Evolutionary conservation across 495 filamentous ascomycete genomes (phyloP), one percentile per base, ranked within the genome.

Genomic region (Polyplosphaeria fusca): DNA sequence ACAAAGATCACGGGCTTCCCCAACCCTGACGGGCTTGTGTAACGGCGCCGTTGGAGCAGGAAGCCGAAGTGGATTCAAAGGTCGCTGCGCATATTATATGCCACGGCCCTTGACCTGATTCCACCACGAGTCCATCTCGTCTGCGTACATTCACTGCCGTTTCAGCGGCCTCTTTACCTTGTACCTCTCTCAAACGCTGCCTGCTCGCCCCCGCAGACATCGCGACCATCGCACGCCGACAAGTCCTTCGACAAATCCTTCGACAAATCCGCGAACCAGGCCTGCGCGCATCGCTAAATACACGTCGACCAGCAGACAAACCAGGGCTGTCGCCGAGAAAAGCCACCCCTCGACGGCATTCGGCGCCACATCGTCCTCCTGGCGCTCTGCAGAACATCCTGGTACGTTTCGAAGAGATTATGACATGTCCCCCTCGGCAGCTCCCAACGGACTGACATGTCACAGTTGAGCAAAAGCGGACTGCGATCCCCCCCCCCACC

Each of bases 51-150:
- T 54, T 51, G 30, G n/a, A n/a, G 28, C 50, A 48, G 23, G 23
- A 55, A 60, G 55, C 39, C 43, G 55, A 55, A 44, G 25, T 41
- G 48, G 46, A 5, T 52, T 27, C 51, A 39, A 64, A 55, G 55
- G 49, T 30, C 26, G 16, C 47, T 60, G 60, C 60, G 52, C 60
- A 64, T 64, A 64, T 55, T 64, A 64, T 64, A 64, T 55, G 61
- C 51, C 47, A 22, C 18, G 27, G 40, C 39, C 61, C 56, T 60
- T 56, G 55, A 48, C 49, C 5, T 50, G 55, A 24, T 35, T 38
- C 26, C 16, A 42, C 49, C 48, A 28, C 7, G 22, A 2, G 22
- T 24, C 50, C 45, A 37, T 24, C 28, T 24, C 39, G n/a, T 41
- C 22, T 18, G 26, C 35, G n/a, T 7, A 45, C 14, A 20, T 19